Evolutionary conservation across 164 flowering plant species (phyloP), one percentile per base, ranked within the genome.

Genomic region (Vitis amurensis): DNA sequence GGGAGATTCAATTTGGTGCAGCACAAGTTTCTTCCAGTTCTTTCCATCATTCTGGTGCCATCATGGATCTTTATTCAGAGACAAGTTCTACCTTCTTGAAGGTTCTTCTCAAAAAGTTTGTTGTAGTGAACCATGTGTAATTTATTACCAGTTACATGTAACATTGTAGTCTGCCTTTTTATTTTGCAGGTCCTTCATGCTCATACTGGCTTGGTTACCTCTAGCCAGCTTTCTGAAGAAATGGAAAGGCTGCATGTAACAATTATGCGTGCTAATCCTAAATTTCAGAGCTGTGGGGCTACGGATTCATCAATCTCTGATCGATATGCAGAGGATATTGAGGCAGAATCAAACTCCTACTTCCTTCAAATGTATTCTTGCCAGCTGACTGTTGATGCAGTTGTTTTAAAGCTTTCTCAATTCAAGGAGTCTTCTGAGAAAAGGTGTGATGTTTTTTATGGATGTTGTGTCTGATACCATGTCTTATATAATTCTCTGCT

Each of bases 281-380:
- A 81, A 72, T 78, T 83, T 59, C 89, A 86, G 67, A 86, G 74
- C 81, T 87, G 80, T 59, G 90, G 80, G 23, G 70, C 85, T 55
- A 37, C 82, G 59, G 94, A 89, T 68, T 81, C 92, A 50, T 71
- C 91, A 27, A 14, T 83, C 14, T 60, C 91, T 64, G 92, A 86
- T 73, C 92, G 82, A 74, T 83, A 76, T 74, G 78, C 88, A 14
- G 92, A 85, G 67, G 97, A 92, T 59, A 81, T 96, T 68, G 98
- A 96, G 79, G 74, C 84, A 8, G 97, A 92, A 82, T 89, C 96
- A 60, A 96, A 93, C 77, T 76, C 86, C 27, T 92, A 89, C 69
- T 92, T 96, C 79, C 93, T 91, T 64, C 87, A 88, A 71, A 86
- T 96, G 84, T 96, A 89, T 73, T 83, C 88, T 65, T 94, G 91